Evolutionary conservation across 1,284 basidiomycete genomes (phyloP).

Genomic region (Trichosporon asahii): DNA sequence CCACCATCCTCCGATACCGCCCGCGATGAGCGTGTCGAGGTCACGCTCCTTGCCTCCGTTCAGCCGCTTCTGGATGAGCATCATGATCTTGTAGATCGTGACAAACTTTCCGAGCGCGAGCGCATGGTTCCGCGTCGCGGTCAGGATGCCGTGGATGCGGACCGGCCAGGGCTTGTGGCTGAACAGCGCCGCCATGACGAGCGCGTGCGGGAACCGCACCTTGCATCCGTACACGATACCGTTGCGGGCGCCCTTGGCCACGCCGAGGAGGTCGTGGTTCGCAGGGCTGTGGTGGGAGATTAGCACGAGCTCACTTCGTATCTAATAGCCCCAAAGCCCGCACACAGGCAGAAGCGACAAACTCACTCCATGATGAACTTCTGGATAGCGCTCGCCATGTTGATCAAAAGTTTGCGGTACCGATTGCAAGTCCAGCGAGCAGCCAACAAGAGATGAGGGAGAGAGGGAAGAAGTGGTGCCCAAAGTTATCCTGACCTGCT

Average conservation of each 20-base stretch:
- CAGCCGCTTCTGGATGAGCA: slow-evolving; percentile 73
- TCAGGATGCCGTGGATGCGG: slow-evolving; percentile 62
- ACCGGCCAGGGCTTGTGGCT: slow-evolving; percentile 68
- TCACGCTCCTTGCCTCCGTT: slow-evolving; percentile 77
- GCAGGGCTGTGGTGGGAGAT: slow-evolving; percentile 56
- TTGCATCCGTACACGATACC: slow-evolving; percentile 84
- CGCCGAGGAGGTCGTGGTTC: slow-evolving; percentile 83
- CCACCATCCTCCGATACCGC: slow-evolving; percentile 83
- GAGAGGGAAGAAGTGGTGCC: slow-evolving; percentile 1
- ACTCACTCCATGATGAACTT: slow-evolving; percentile 25
- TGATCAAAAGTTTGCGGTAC: slow-evolving; percentile 1
- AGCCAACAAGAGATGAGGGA: not conserved
- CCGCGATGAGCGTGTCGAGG: slow-evolving; percentile 87
- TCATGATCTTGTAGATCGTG: slow-evolving; percentile 81
- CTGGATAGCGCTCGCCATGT: slow-evolving; percentile 23
- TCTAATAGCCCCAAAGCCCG: too few species aligned
- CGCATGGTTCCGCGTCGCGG: slow-evolving; percentile 67
- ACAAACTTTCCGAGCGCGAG: slow-evolving; percentile 90
- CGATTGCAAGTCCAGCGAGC: not conserved
- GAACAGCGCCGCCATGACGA: slow-evolving; percentile 97
- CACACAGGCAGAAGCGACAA: too few species aligned
- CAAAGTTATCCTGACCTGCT: slow-evolving; percentile 2
- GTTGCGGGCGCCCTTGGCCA: slow-evolving; percentile 92
- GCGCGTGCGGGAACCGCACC: slow-evolving; percentile 93
- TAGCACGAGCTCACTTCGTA: not conserved